phyloP scores from a whole-genome alignment of 2,329 filamentous ascomycete genomes.

The Claviceps sp. region DNA sequence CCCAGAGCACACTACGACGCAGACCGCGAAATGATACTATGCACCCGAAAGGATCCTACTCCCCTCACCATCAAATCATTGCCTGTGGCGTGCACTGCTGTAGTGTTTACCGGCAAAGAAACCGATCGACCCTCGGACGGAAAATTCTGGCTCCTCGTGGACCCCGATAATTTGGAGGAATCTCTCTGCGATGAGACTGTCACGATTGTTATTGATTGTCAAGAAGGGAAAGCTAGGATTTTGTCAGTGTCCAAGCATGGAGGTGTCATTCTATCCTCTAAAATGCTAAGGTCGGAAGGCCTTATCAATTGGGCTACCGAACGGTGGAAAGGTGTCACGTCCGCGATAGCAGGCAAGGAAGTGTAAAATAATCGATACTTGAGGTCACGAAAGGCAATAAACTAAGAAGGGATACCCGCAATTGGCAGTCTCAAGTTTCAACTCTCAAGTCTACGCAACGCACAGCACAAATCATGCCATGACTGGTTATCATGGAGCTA shows the following conservation, averaged over 20 bases:
- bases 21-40: constrained; percentile 68
- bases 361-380: neutral
- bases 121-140: constrained; percentile 29
- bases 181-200: constrained; percentile 68
- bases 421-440: too few species aligned
- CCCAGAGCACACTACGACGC: constrained; percentile 73
- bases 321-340: constrained; percentile 23
- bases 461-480: neutral
- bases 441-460: neutral
- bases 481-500: neutral
- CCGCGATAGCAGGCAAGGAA: constrained; percentile 15
- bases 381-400: constrained; percentile 11
- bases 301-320: constrained; percentile 25
- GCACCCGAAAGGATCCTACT: constrained; percentile 44
- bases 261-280: constrained; percentile 54
- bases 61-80: constrained; percentile 48
- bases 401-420: neutral
- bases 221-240: constrained; percentile 40
- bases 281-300: constrained; percentile 51
- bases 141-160: constrained; percentile 64
- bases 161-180: constrained; percentile 87
- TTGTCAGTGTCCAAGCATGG: constrained; percentile 73
- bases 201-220: constrained; percentile 65
- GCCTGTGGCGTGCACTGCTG: constrained; percentile 66
- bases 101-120: constrained; percentile 59